Evolutionary conservation across 768 basidiomycete species (phyloP), one percentile per base, ranked within the genome.

Genomic region (Rhodotorula kratochvilovae): DNA sequence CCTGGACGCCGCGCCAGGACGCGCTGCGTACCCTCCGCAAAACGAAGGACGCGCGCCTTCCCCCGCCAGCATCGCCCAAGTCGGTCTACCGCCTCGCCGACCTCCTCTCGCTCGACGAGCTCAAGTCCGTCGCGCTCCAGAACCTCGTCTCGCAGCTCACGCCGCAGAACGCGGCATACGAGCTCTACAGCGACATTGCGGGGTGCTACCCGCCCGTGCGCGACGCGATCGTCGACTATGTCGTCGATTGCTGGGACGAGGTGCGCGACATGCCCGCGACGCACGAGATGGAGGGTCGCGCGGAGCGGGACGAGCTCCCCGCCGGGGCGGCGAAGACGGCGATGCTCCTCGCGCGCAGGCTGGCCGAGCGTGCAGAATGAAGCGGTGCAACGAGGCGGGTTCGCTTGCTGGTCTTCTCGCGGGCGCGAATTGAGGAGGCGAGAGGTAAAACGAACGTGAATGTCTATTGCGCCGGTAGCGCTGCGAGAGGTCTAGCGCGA

Each of bases 81-180:
- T 68, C 59, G 4, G 36, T 63, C 55, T 70, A 45, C 66, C 51
- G 46, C 10, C 69, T 64, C 63, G 66, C 63, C 17, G 51, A 64
- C 46, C 42, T 39, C 39, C 6, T 39, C 39, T 39, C 39, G 39
- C 13, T 67, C 29, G 31, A 25, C 35, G 25, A 48, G 12, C 68
- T 59, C 51, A 2, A 23, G 29, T 4, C 57, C 35, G 55, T 67
- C 59, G 68, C 68, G n/a, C 56, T 69, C 61, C 25, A 54, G 29
- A n/a, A 29, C 45, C 2, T 70, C 56, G 15, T 25, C 58, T 2
- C 33, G 19, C 48, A 61, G 36, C 46, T 69, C 43, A 46, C 69
- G n/a, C 13, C 39, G 48, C 3, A 43, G n/a, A 57, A 61, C 50
- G 61, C 57, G 10, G 19, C 53, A 11, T 29, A 23, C 61, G 65